Conservation (phyloP, 345 rosid species). For the Eucalyptus paniculata region DNA sequence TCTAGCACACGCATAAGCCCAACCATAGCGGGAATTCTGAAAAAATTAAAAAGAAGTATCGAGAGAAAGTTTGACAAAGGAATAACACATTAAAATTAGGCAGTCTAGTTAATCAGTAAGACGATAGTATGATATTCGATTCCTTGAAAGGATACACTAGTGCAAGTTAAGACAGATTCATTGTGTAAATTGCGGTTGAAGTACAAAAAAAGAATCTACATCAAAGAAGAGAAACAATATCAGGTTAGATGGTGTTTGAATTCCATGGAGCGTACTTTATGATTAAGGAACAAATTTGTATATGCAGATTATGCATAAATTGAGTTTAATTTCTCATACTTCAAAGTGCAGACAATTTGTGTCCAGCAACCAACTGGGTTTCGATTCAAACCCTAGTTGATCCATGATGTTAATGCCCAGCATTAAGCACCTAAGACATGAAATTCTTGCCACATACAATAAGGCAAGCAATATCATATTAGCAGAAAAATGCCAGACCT, state of each 20-base stretch:
- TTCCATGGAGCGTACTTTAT: rapidly evolving
- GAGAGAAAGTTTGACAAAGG: too few relatives aligned
- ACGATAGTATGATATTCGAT: background rate
- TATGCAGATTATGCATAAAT: rapidly evolving
- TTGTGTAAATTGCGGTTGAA: background rate
- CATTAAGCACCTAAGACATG: background rate
- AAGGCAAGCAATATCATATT: background rate
- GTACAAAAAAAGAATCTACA: background rate
- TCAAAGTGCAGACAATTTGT: background rate
- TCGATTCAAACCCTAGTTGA: background rate
- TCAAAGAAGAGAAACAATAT: background rate
- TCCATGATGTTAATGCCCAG: background rate
- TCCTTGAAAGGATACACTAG: background rate
- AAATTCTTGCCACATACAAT: background rate
- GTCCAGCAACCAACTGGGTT: background rate
- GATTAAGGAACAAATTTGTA: background rate
- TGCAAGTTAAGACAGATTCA: background rate
- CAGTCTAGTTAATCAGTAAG: too few relatives aligned
- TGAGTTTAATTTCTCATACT: background rate
- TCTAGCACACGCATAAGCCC: too few relatives aligned
- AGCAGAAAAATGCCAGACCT: background rate
- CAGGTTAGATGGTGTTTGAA: background rate
- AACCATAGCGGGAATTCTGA: rapidly evolving
- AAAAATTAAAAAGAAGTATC: too few relatives aligned
- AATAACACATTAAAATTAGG: too few relatives aligned